A percentile compares a stretch with the other conserved stretches of the same genome.
Evolutionary conservation across 2,329 filamentous ascomycete genomes (phyloP).

Genomic region (Alternaria arbusti): DNA sequence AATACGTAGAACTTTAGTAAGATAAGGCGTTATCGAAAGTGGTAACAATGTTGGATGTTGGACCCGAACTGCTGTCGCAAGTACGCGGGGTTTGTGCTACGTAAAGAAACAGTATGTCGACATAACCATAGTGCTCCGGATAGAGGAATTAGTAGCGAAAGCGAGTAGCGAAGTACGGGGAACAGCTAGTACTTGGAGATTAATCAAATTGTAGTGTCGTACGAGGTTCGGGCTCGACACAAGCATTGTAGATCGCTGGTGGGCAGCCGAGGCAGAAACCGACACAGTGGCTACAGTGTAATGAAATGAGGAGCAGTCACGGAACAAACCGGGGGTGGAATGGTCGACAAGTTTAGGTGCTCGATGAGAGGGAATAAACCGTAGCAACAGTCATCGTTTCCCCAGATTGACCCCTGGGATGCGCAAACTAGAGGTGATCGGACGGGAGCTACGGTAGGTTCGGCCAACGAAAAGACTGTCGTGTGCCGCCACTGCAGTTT

Average conservation of each 20-base stretch:
- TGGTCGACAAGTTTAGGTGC: neutral
- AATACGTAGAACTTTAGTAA: too few species aligned
- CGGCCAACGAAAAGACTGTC: neutral
- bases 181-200: neutral
- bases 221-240: neutral
- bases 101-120: neutral
- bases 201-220: neutral
- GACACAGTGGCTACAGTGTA: neutral
- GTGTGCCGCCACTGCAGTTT: neutral
- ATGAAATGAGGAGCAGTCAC: neutral
- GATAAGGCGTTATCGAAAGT: too few species aligned
- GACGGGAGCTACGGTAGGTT: neutral
- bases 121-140: neutral
- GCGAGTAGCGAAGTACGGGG: neutral
- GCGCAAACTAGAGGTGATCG: neutral
- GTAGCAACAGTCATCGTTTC: neutral
- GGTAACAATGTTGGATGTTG: neutral
- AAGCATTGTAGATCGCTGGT: neutral
- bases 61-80: neutral
- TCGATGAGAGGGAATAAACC: neutral
- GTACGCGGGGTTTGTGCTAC: neutral
- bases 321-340: neutral
- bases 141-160: neutral
- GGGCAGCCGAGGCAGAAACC: neutral
- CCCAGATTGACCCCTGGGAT: neutral